Percentiles rank a stretch among this genome's conserved stretches.
These are phyloP conservation scores for Capsella bursapastoris DNA, from an alignment of 345 rosid genomes.

Conservation along the genomic window DNA sequence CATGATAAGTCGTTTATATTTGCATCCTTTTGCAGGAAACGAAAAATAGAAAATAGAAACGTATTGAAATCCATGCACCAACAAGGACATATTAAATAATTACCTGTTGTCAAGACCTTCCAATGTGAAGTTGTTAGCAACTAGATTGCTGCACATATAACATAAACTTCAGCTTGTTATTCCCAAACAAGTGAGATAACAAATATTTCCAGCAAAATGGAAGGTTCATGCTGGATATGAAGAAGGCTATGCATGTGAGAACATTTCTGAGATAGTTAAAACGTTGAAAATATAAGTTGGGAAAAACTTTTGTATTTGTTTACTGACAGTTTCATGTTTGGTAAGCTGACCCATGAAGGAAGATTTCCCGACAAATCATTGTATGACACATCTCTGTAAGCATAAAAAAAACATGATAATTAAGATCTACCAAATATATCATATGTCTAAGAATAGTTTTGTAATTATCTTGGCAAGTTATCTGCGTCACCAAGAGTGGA, in stretches of 20 bases:
- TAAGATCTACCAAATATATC: background rate
- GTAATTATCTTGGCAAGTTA: background rate
- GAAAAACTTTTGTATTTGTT: background rate
- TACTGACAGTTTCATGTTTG: conserved; percentile 56
- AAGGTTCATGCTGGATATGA: conserved; percentile 1
- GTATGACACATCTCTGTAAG: conserved; percentile 72
- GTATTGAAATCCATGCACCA: background rate
- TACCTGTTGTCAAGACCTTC: conserved; percentile 52
- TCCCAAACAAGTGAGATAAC: too few species aligned
- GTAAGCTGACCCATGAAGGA: conserved; percentile 66
- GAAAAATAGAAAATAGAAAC: background rate
- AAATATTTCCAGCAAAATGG: background rate
- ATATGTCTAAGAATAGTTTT: background rate
- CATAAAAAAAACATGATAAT: background rate
- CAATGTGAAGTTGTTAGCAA: conserved; percentile 68
- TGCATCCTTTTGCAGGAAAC: conserved; percentile 1
- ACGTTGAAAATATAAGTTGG: background rate
- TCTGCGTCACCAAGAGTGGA: background rate
- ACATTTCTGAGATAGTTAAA: background rate
- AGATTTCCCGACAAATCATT: conserved; percentile 60
- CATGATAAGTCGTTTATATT: background rate
- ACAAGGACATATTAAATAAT: background rate
- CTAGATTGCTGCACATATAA: conserved; percentile 60
- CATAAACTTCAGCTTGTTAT: background rate
- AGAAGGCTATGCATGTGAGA: background rate